Conservation (phyloP, 139 green algal genomes). For the Chara braunii region DNA sequence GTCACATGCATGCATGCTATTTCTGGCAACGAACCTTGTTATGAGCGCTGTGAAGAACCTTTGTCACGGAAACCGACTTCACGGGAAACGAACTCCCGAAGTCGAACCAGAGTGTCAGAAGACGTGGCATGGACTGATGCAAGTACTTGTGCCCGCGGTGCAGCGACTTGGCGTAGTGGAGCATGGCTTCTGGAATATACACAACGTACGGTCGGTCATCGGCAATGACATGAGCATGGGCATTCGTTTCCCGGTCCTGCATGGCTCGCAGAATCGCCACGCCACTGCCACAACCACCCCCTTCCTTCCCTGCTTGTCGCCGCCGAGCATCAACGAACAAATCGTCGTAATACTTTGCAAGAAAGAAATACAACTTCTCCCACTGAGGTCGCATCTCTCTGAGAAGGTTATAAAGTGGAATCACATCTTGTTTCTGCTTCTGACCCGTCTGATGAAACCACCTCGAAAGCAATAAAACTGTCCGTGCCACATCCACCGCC, state of each 20-base stretch:
- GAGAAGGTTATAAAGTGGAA: slow-evolving; percentile 60
- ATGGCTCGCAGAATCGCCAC: not conserved
- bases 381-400: slow-evolving; percentile 48
- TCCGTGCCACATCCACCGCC: slow-evolving; percentile 30
- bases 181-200: slow-evolving; percentile 56
- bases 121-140: slow-evolving; percentile 73
- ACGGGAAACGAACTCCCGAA: slow-evolving; percentile 50
- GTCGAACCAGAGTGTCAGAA: slow-evolving; percentile 93
- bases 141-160: slow-evolving; percentile 56
- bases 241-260: too few species aligned
- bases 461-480: slow-evolving; percentile 62
- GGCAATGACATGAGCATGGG: not conserved
- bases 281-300: too few species aligned
- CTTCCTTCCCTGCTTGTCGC: slow-evolving; percentile 19
- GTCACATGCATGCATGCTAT: too few species aligned
- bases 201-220: slow-evolving; percentile 15
- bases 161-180: slow-evolving; percentile 63
- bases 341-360: slow-evolving; percentile 76
- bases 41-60: not conserved
- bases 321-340: slow-evolving; percentile 54
- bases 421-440: slow-evolving; percentile 57
- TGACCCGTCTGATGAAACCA: slow-evolving; percentile 66
- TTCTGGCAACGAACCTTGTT: not conserved
- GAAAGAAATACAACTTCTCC: slow-evolving; percentile 78
- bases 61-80: not conserved